Conservation (phyloP, 2,329 filamentous ascomycete genomes). For the Chaetomiaceae sp. region DNA sequence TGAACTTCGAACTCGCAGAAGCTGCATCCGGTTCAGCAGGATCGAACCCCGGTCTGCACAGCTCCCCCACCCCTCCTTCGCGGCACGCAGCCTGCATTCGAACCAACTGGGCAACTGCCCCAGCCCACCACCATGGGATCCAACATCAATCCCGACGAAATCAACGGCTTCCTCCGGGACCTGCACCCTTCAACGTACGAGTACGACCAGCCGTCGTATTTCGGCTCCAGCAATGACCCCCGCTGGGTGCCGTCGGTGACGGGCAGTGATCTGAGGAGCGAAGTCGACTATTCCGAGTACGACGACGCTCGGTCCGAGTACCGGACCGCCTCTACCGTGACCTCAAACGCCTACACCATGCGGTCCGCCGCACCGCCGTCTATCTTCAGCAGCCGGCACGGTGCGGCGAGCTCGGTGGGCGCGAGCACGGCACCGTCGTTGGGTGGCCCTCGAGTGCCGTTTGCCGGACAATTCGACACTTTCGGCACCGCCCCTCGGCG, state of each 20-base stretch:
- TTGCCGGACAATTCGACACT: slow-evolving; percentile 5
- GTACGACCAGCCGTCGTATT: not conserved
- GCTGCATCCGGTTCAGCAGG: not conserved
- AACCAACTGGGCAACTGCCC: not conserved
- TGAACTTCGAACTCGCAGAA: not conserved
- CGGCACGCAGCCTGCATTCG: not conserved
- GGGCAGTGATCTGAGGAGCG: not conserved
- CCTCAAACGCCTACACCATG: slow-evolving; percentile 8
- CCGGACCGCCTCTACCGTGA: not conserved
- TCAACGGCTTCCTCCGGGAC: not conserved
- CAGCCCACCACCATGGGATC: slow-evolving; percentile 9
- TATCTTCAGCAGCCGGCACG: slow-evolving; percentile 2
- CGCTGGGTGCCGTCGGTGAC: not conserved
- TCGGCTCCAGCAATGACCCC: not conserved
- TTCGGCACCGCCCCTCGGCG: not conserved
- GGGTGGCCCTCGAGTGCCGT: not conserved
- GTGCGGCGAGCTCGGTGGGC: slow-evolving; percentile 3
- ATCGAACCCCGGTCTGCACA: not conserved
- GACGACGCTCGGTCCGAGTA: slow-evolving; percentile 1
- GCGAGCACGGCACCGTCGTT: slow-evolving; percentile 7
- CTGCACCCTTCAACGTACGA: not conserved
- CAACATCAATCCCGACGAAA: not conserved
- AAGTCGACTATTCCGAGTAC: not conserved
- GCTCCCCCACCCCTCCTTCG: not conserved
- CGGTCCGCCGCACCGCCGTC: not conserved